A percentile compares a stretch with the other conserved stretches of the same genome.
Evolutionary conservation across 2,329 filamentous ascomycete genomes (phyloP).

Genomic region (Sporothrix brunneoviolacea): DNA sequence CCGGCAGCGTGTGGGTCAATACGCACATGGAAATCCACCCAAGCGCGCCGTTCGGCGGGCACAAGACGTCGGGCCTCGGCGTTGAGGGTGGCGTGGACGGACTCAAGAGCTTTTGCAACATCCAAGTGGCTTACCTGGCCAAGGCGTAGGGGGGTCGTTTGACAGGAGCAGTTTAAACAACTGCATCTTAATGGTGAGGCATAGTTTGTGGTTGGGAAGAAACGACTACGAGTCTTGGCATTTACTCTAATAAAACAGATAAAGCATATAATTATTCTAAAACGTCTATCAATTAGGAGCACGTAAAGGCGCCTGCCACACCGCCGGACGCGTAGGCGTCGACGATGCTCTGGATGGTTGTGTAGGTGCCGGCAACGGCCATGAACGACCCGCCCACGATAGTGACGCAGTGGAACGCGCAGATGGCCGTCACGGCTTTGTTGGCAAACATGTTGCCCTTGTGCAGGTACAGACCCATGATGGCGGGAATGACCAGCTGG

Average conservation of each 20-base stretch:
- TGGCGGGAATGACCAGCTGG: constrained; percentile 21
- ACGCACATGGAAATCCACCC: constrained; percentile 30
- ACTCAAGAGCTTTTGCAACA: constrained; percentile 26
- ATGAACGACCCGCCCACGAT: constrained; percentile 20
- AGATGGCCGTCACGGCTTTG: constrained; percentile 10
- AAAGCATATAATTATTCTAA: too few relatives aligned
- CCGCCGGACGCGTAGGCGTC: constrained; percentile 21
- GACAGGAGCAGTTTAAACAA: too few relatives aligned
- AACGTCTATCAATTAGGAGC: constrained; percentile 7
- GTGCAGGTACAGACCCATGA: constrained; percentile 22
- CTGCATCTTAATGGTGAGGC: too few relatives aligned
- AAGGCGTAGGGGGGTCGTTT: too few relatives aligned
- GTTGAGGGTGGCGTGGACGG: constrained; percentile 34
- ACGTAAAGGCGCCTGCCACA: constrained; percentile 21
- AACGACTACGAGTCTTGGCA: too few relatives aligned
- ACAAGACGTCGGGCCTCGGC: constrained; percentile 45
- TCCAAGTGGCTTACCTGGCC: not conserved
- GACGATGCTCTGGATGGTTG: constrained; percentile 23
- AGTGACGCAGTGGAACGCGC: constrained; percentile 19
- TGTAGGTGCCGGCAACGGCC: constrained; percentile 23
- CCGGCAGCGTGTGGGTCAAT: constrained; percentile 50
- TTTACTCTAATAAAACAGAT: too few relatives aligned
- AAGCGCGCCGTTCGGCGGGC: constrained; percentile 39
- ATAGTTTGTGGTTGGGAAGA: too few relatives aligned
- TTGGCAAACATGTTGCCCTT: constrained; percentile 6